phyloP scores from a whole-genome alignment of 31 red algal genomes.

The Asparagopsis taxiformis region DNA sequence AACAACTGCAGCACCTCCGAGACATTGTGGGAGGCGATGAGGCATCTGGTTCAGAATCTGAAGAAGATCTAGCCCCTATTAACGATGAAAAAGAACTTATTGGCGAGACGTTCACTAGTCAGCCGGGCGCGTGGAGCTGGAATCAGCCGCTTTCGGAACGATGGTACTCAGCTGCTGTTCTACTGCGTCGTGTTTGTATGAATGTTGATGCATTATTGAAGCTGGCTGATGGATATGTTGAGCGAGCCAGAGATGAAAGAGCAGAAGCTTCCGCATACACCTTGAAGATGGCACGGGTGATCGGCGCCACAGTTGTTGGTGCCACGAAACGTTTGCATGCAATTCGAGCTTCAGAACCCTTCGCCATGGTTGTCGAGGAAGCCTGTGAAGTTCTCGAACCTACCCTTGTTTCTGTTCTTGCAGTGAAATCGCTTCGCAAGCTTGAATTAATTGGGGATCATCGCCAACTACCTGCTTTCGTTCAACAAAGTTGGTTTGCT shows the following conservation, averaged over 20 bases:
- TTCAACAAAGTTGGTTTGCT: constrained; percentile 52
- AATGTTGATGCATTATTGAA: not conserved
- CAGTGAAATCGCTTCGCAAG: constrained; percentile 44
- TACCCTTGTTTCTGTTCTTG: constrained; percentile 43
- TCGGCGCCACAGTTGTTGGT: constrained; percentile 56
- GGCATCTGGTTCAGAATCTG: constrained; percentile 20
- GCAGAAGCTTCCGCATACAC: constrained; percentile 35
- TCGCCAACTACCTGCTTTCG: constrained; percentile 51
- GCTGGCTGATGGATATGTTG: constrained; percentile 30
- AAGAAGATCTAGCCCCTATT: constrained; percentile 2
- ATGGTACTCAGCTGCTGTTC: constrained; percentile 1
- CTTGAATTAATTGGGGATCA: constrained; percentile 67
- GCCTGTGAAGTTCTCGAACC: constrained; percentile 66
- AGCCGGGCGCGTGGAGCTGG: constrained; percentile 37
- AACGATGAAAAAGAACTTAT: not conserved
- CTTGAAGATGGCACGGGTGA: constrained; percentile 34
- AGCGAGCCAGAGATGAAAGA: constrained; percentile 19
- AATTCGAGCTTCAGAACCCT: constrained; percentile 53
- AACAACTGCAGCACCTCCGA: constrained; percentile 38
- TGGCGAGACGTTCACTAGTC: not conserved
- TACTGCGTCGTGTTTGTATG: constrained; percentile 1
- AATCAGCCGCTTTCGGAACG: not conserved
- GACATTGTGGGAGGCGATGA: constrained; percentile 35
- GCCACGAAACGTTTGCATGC: constrained; percentile 50
- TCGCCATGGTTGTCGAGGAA: constrained; percentile 69